Base-by-base conservation (phyloP, 2,329 filamentous ascomycete species). In the Polychaeton citri region DNA sequence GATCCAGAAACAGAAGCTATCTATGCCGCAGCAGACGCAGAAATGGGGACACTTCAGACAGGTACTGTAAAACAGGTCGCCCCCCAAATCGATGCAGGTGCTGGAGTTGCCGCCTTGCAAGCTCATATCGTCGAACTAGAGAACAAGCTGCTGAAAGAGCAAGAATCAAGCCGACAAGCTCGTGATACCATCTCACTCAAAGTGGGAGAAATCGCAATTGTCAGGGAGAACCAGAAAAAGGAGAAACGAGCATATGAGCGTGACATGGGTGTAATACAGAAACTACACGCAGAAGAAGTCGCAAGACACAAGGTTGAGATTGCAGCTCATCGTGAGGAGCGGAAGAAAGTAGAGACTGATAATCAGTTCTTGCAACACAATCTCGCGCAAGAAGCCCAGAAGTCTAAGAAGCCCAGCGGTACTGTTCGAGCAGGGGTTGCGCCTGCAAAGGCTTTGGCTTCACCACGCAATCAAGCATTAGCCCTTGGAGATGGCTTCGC, bases 281-380 rank as follows among this genome's bases (percentile, higher is more conserved):
- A 76, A 44, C 58, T 72, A 42, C 74, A 76, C 46, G 68, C 69
- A 2, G 79, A 85, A 34, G 72, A 79, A 43, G 38, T 76, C 7
- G 71, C 72, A 4, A 76, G 72, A 48, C 69, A 80, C 34, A 73
- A 79, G 41, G 69, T 69, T 7, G 70, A 76, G 7, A 63, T 80
- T 4, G 77, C 85, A 43, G 68, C 67, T 5, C 71, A 76, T n/a
- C 64, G 71, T 19, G 73, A 73, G 8, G 76, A 81, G 15, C 68
- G 79, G 40, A 74, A 77, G 47, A 74, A 68, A 40, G 72, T 74
- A 34, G 66, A 73, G 37, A 84, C 78, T 1, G 79, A 84, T 53
- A 71, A 80, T 40, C 69, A 79, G 43, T 90, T 90, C 51, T 64
- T 81, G 19, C 73, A 78, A 50, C 74, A 81, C 43, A 82, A 88